Conservation (phyloP, 768 basidiomycete species). For the Russula foetens region DNA sequence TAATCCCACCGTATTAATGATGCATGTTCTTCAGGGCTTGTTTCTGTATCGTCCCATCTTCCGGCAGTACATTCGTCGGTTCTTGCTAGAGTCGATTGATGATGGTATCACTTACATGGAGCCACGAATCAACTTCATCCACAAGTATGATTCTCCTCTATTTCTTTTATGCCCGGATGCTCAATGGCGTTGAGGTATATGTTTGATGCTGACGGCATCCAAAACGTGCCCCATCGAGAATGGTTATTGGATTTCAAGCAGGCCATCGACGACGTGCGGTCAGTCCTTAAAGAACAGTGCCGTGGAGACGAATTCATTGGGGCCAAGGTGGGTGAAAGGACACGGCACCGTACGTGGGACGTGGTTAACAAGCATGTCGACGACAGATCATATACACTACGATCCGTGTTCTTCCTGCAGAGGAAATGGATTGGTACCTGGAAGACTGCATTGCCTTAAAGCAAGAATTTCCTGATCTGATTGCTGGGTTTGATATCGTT, state of each 20-base stretch:
- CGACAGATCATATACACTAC: conserved; percentile 70
- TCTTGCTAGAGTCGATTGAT: conserved; percentile 51
- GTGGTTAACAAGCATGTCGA: background rate
- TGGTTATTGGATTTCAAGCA: conserved; percentile 48
- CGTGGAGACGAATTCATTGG: conserved; percentile 57
- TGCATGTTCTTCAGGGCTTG: conserved; percentile 24
- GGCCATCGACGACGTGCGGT: conserved; percentile 45
- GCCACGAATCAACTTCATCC: conserved; percentile 54
- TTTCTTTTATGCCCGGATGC: background rate
- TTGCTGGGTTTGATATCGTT: conserved; percentile 80
- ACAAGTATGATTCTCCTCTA: conserved; percentile 34
- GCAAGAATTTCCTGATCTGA: conserved; percentile 64
- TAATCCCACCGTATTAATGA: background rate
- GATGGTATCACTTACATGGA: conserved; percentile 72
- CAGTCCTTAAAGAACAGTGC: conserved; percentile 41
- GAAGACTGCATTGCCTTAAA: conserved; percentile 70
- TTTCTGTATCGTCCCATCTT: conserved; percentile 50
- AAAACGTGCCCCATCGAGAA: conserved; percentile 49
- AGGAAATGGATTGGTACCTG: conserved; percentile 56
- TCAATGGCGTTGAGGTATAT: conserved; percentile 36
- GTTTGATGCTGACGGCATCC: conserved; percentile 46
- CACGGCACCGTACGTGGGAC: background rate
- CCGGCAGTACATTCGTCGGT: conserved; percentile 50
- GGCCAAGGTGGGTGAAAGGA: conserved; percentile 39
- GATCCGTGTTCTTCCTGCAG: conserved; percentile 43